These are phyloP conservation scores for Daldinia childiae DNA, from an alignment of 495 filamentous ascomycete species.

Conservation along the genomic window DNA sequence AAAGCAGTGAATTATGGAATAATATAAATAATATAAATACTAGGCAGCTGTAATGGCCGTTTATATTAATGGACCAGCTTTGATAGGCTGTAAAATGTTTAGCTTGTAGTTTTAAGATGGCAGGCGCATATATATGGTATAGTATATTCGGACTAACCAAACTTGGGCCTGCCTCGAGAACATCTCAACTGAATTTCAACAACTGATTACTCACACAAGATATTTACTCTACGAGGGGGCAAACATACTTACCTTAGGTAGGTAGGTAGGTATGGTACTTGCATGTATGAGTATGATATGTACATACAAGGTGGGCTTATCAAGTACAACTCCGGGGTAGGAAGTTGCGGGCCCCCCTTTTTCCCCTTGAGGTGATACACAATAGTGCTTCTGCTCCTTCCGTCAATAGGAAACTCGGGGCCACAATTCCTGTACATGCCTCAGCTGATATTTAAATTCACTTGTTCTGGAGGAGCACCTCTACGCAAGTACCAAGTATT, in stretches of 20 bases:
- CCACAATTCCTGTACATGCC: constrained; percentile 2
- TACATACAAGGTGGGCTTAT: background rate
- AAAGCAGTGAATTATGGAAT: background rate
- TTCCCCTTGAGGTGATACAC: background rate
- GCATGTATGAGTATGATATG: background rate
- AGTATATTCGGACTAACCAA: background rate
- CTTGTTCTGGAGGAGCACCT: background rate
- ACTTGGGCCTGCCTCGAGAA: background rate
- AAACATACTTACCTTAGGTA: no score
- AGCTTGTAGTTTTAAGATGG: background rate
- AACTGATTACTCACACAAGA: background rate
- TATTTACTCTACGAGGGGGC: background rate
- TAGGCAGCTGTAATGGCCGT: background rate
- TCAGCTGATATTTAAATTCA: background rate
- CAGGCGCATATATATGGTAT: background rate
- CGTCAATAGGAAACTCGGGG: background rate
- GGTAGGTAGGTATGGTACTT: no score
- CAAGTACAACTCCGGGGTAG: background rate
- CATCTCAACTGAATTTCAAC: background rate
- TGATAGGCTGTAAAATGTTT: background rate
- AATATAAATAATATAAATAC: background rate
- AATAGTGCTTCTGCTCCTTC: background rate
- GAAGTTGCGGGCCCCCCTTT: background rate
- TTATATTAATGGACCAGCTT: background rate
- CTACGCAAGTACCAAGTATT: background rate